Conservation (phyloP, 75 land plant species). For the Pinus albicaulis region DNA sequence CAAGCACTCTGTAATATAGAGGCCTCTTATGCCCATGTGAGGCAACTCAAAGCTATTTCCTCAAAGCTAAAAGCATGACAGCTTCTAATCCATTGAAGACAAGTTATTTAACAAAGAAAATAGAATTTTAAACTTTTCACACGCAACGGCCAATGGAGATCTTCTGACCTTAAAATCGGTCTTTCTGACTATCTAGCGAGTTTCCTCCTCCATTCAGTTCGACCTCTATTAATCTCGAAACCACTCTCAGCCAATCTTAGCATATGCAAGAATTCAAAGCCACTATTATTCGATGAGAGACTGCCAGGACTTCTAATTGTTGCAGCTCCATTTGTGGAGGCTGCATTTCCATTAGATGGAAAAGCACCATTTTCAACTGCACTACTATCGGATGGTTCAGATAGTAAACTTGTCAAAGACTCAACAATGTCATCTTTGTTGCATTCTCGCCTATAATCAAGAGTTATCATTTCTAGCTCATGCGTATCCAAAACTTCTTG, state of each 20-base stretch:
- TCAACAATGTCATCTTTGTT: constrained; percentile 75
- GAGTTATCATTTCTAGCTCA: constrained; percentile 64
- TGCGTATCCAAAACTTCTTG: constrained; percentile 59
- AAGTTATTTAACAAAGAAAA: too few relatives aligned
- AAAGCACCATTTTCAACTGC: constrained; percentile 6
- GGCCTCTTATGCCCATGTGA: too few relatives aligned
- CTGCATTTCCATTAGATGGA: constrained; percentile 12
- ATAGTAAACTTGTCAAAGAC: constrained; percentile 56
- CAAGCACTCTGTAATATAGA: too few relatives aligned
- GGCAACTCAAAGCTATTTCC: too few relatives aligned
- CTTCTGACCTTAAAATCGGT: too few relatives aligned
- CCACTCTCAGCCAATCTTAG: constrained; percentile 54
- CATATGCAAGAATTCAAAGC: constrained; percentile 56
- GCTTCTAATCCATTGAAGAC: too few relatives aligned
- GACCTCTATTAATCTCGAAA: constrained; percentile 79
- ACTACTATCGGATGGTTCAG: constrained; percentile 15
- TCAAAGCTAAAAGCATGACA: too few relatives aligned
- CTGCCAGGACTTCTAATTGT: constrained; percentile 6
- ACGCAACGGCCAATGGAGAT: too few relatives aligned
- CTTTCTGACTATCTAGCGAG: constrained; percentile 12
- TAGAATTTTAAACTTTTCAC: too few relatives aligned
- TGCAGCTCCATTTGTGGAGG: constrained; percentile 14
- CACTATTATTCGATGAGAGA: not conserved
- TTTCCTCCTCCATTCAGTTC: constrained; percentile 85
- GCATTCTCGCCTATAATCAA: constrained; percentile 83